A percentile compares a stretch with the other conserved stretches of the same genome.
Evolutionary conservation across 257 asterid species (phyloP).

Genomic region (Oldenlandia corymbosa): DNA sequence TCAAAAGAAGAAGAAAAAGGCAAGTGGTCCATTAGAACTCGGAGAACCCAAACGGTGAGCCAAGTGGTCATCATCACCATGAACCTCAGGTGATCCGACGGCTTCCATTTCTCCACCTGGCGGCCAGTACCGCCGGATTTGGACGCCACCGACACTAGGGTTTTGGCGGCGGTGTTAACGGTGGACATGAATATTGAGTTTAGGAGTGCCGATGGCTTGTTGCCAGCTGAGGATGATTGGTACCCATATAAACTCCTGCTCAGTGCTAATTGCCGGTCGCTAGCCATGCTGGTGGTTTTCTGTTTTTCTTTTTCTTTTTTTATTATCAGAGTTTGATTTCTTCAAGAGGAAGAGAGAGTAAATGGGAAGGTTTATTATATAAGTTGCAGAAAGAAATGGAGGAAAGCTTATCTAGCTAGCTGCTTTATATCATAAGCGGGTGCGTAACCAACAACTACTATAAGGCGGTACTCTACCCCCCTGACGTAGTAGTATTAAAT

Average conservation of each 20-base stretch:
- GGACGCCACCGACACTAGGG: constrained; percentile 31
- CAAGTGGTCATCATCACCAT: constrained; percentile 29
- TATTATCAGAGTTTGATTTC: too few relatives aligned
- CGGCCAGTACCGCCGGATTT: background rate
- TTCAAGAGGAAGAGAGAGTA: too few relatives aligned
- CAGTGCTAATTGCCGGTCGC: constrained; percentile 17
- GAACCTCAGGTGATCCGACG: constrained; percentile 25
- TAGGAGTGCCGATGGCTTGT: constrained; percentile 24
- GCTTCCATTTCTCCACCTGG: constrained; percentile 20
- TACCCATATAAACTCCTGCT: constrained; percentile 13
- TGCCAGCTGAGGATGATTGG: too few relatives aligned
- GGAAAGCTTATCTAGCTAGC: too few relatives aligned
- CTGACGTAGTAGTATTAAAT: too few relatives aligned
- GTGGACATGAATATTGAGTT: constrained; percentile 27
- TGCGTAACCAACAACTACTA: too few relatives aligned
- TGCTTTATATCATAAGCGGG: too few relatives aligned
- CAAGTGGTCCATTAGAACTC: constrained; percentile 27
- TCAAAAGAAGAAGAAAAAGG: constrained; percentile 7
- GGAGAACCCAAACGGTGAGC: constrained; percentile 28
- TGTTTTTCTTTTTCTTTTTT: too few relatives aligned
- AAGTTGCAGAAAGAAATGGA: too few relatives aligned
- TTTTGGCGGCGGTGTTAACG: constrained; percentile 30
- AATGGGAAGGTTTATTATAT: too few relatives aligned
- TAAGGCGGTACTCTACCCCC: too few relatives aligned
- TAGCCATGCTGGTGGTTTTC: too few relatives aligned